Conservation (phyloP, 768 basidiomycete genomes). For the Lentinula sp. region DNA sequence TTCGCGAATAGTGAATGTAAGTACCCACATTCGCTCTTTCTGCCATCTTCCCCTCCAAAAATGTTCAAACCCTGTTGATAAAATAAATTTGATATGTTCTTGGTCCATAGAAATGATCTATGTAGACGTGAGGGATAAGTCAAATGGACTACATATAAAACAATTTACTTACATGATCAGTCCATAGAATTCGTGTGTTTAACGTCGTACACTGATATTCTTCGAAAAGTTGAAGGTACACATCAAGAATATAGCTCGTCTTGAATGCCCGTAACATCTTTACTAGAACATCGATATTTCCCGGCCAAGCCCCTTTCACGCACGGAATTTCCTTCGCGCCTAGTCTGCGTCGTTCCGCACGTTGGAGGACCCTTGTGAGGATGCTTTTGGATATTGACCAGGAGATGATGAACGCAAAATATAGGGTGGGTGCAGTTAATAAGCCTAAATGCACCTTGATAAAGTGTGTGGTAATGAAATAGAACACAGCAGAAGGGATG, state of each 20-base stretch:
- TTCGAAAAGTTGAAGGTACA: conserved; percentile 60
- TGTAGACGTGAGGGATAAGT: background rate
- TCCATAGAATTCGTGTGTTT: conserved; percentile 65
- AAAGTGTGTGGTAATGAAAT: conserved; percentile 15
- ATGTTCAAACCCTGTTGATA: conserved; percentile 58
- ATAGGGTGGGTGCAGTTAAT: conserved; percentile 27
- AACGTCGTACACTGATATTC: conserved; percentile 68
- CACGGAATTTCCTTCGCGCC: conserved; percentile 49
- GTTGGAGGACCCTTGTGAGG: conserved; percentile 29
- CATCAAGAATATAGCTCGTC: conserved; percentile 55
- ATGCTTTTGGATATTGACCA: conserved; percentile 31
- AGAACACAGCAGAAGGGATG: conserved; percentile 34
- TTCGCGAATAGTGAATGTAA: background rate
- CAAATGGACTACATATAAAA: background rate
- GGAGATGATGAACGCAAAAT: conserved; percentile 34
- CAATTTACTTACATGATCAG: conserved; percentile 48
- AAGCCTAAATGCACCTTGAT: conserved; percentile 25
- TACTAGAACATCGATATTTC: conserved; percentile 68
- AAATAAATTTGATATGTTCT: conserved; percentile 57
- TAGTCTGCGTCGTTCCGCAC: conserved; percentile 37
- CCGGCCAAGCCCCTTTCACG: conserved; percentile 68
- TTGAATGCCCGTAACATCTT: conserved; percentile 49
- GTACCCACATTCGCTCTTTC: conserved; percentile 58
- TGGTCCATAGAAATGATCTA: conserved; percentile 75
- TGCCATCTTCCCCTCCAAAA: conserved; percentile 65